Conservation (phyloP, 140 eudicot species). For the Erigeron philadelphicus region DNA sequence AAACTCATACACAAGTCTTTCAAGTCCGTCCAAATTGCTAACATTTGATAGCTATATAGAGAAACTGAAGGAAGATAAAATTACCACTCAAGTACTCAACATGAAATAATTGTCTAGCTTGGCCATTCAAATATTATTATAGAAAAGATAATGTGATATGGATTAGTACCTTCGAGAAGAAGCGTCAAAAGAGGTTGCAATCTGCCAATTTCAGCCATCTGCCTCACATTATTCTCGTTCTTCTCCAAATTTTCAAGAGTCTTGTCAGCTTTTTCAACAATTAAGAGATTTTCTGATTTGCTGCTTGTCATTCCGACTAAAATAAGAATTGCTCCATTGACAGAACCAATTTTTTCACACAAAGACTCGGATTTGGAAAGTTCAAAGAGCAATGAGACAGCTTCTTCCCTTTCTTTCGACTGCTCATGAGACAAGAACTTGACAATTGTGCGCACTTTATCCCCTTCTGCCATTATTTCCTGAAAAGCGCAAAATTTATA, state of each 20-base stretch:
- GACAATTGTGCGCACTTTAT: slow-evolving; percentile 78
- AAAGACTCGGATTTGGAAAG: slow-evolving; percentile 67
- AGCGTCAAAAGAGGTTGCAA: slow-evolving; percentile 72
- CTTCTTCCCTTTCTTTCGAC: slow-evolving; percentile 81
- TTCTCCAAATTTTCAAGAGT: slow-evolving; percentile 69
- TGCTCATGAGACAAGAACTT: slow-evolving; percentile 68
- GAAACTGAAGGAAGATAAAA: background rate
- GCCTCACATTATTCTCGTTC: slow-evolving; percentile 78
- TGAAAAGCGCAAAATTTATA: slow-evolving; percentile 30
- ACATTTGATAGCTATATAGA: background rate
- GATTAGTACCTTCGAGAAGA: slow-evolving; percentile 69
- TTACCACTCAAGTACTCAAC: background rate
- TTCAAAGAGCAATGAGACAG: slow-evolving; percentile 76
- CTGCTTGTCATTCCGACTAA: slow-evolving; percentile 93
- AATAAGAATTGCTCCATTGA: slow-evolving; percentile 77
- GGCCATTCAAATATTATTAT: too few species aligned
- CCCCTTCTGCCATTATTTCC: slow-evolving; percentile 95
- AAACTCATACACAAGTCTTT: too few species aligned
- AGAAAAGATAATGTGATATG: too few species aligned
- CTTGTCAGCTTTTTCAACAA: slow-evolving; percentile 70
- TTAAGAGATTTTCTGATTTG: slow-evolving; percentile 57
- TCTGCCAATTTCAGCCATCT: slow-evolving; percentile 90
- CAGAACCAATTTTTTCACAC: slow-evolving; percentile 78
- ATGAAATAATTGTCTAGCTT: background rate
- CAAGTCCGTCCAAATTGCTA: background rate